Conservation (phyloP, 176 grass and related monocot species). For the Dactylis glomerata region DNA sequence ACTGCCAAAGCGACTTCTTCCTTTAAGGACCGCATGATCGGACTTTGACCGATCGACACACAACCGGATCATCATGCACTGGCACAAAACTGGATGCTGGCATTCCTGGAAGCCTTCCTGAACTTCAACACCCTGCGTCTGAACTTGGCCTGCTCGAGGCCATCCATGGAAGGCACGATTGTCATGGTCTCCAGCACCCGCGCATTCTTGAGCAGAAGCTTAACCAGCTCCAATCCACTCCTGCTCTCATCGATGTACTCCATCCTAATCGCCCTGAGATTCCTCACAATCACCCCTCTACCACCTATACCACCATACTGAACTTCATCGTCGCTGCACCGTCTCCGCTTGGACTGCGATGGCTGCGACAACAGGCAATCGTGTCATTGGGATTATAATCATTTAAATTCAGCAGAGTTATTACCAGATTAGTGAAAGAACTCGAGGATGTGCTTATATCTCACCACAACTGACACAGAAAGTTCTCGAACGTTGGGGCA, state of each 20-base stretch:
- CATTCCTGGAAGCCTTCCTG: slow-evolving; percentile 34
- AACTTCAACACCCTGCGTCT: slow-evolving; percentile 48
- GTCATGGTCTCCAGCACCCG: slow-evolving; percentile 40
- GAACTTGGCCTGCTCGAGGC: slow-evolving; percentile 54
- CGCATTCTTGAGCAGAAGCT: slow-evolving; percentile 48
- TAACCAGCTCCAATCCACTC: slow-evolving; percentile 56
- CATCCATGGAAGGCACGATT: slow-evolving; percentile 63
- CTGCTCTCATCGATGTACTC: slow-evolving; percentile 54
- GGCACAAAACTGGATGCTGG: slow-evolving; percentile 30
- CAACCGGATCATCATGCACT: slow-evolving; percentile 23
- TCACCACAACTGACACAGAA: slow-evolving; percentile 48
- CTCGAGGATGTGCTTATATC: not conserved
- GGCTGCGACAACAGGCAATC: slow-evolving; percentile 22
- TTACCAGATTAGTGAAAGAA: slow-evolving; percentile 1
- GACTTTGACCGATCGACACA: not conserved
- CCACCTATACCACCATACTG: not conserved
- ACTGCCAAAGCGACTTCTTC: not conserved
- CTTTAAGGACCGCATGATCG: not conserved
- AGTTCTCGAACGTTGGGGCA: slow-evolving; percentile 47
- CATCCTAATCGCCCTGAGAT: slow-evolving; percentile 50
- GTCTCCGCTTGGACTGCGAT: slow-evolving; percentile 36
- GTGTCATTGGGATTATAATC: not conserved
- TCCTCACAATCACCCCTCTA: slow-evolving; percentile 20
- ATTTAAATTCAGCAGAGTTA: not conserved
- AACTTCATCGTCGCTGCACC: slow-evolving; percentile 23